Conservation (phyloP, 208 protist genomes). For the Crithidia sp. region DNA sequence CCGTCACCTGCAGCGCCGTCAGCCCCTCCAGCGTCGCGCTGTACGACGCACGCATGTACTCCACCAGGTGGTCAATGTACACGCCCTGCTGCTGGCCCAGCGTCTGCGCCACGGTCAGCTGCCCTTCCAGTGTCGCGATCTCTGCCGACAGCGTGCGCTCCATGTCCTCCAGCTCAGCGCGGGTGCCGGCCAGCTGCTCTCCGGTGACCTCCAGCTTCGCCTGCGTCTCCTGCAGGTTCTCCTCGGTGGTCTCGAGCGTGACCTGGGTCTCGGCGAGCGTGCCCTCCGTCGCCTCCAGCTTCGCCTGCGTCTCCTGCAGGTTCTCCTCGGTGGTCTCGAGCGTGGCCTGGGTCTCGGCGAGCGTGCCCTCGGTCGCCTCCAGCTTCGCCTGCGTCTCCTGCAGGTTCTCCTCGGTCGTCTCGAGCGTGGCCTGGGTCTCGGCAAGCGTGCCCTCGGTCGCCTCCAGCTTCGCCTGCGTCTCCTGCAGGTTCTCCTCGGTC, state of each 20-base stretch:
- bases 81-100: conserved; percentile 17
- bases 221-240: conserved; percentile 25
- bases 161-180: conserved; percentile 24
- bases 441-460: too few relatives aligned
- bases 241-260: conserved; percentile 35
- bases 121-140: conserved; percentile 26
- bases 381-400: too few relatives aligned
- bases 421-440: too few relatives aligned
- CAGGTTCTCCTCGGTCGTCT: too few relatives aligned
- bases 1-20: conserved; percentile 36
- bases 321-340: conserved; percentile 5
- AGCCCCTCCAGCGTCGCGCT: conserved; percentile 37
- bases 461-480: too few relatives aligned
- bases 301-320: conserved; percentile 33
- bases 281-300: conserved; percentile 33
- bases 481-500: too few relatives aligned
- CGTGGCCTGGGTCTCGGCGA: too few relatives aligned
- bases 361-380: too few relatives aligned
- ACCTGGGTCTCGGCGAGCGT: conserved; percentile 36
- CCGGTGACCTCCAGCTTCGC: conserved; percentile 39
- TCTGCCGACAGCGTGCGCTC: conserved; percentile 16
- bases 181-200: conserved; percentile 29
- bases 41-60: conserved; percentile 25
- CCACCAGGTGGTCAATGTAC: conserved; percentile 29
- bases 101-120: conserved; percentile 18